Base-by-base conservation (phyloP, 1,284 basidiomycete genomes). In the Apiotrichum brassicae region DNA sequence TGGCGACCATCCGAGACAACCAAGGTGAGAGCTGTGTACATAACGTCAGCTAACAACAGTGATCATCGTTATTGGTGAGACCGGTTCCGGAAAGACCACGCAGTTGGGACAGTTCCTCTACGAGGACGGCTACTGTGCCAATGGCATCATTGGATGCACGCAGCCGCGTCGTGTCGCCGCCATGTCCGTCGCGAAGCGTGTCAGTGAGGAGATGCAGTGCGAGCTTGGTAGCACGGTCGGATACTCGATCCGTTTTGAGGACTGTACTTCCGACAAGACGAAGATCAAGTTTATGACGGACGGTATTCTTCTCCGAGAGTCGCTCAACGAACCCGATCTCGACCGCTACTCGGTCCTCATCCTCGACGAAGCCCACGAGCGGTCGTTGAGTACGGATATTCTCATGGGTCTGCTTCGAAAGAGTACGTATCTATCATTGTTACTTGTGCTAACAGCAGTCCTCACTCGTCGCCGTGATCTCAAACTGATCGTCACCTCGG, bases 231-330 rank as follows among this genome's bases (percentile, higher is more conserved):
- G 79, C 3, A 82, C 82, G 1, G 94, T 98, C 14, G 94, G 94
- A 6, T 97, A 98, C 69, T 88, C 92, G 14, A 97, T 98, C 66
- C 88, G 94, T 54, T 97, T 97, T 64, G 94, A 98, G 72, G 94
- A 97, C 67, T 94, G 90, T 65, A 97, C 94, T 1, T 85, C 85
- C 0, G 77, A 84, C 3, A 85, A 90, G 38, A 98, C 94, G 2
- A 90, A 85, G 71, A 95, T 97, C 70, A 97, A 97, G 76, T 95
- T 89, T 66, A 97, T 97, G 94, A 97, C 94, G 0, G 94, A 97
- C 62, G 94, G 94, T 78, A 91, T 98, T 1, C 78, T 98, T 14
- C 81, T 97, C 9, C 83, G 94, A 64, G 94, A 98, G 71, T 94
- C 89, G 2, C 73, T 97, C 28, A 97, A 97, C 57, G 94, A 97